These are phyloP conservation scores for Mortierella antarctica DNA, from an alignment of 192 early-diverging fungal species.

Conservation along the genomic window DNA sequence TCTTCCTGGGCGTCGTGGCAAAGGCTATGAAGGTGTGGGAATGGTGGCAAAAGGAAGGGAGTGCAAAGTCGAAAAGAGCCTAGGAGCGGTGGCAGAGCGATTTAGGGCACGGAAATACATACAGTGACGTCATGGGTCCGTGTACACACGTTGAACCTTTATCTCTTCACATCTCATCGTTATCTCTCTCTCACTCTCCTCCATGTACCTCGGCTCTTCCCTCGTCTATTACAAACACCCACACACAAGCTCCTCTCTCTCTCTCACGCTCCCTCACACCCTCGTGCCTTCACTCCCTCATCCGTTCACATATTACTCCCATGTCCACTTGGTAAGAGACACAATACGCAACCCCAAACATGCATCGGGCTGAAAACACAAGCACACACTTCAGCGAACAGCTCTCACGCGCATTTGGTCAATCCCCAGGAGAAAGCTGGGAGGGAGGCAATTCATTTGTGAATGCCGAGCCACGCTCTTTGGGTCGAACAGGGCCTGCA, in stretches of 20 bases:
- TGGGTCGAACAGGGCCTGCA: conserved; percentile 5
- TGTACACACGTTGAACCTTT: too few relatives aligned
- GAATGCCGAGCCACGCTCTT: conserved; percentile 16
- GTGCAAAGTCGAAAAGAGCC: too few relatives aligned
- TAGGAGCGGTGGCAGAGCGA: too few relatives aligned
- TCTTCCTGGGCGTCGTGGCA: too few relatives aligned
- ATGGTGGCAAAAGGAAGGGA: too few relatives aligned
- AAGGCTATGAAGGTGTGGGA: too few relatives aligned
- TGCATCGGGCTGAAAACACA: conserved; percentile 7
- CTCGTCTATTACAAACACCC: neutral
- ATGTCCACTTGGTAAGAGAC: conserved; percentile 10
- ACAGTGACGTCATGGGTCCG: too few relatives aligned
- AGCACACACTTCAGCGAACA: conserved; percentile 10
- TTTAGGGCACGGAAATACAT: too few relatives aligned
- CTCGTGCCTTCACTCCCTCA: neutral
- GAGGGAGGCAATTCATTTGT: conserved; percentile 3
- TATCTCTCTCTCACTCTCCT: neutral
- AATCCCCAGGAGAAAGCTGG: conserved; percentile 9
- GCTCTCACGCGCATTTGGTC: conserved; percentile 13
- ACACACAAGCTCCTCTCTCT: conserved; percentile 1
- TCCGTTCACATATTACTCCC: neutral
- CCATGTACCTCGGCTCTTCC: neutral
- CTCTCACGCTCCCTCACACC: neutral
- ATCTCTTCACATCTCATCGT: too few relatives aligned
- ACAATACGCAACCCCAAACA: neutral